Evolutionary conservation across 176 grass and related monocot genomes (phyloP).

Genomic region (Rhipidocladum racemiflorum): DNA sequence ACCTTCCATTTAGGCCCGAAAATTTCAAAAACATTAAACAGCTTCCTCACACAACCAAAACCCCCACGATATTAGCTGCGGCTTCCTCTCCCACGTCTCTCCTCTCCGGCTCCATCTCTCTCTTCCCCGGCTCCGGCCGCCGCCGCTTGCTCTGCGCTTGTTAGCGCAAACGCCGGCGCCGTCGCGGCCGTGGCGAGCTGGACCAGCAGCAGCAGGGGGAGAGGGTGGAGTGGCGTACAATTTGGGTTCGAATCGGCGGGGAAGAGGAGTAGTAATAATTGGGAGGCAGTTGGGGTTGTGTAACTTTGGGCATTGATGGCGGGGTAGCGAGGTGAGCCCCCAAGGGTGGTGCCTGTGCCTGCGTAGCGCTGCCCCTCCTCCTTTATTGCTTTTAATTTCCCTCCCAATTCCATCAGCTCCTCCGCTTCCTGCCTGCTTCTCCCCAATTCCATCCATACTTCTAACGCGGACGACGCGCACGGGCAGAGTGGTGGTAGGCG

Average conservation of each 20-base stretch:
- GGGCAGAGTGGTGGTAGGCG: not conserved
- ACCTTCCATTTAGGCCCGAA: slow-evolving; percentile 14
- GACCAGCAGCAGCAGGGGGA: not conserved
- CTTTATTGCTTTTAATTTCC: slow-evolving; percentile 55
- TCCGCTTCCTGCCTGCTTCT: not conserved
- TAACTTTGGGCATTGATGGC: slow-evolving; percentile 64
- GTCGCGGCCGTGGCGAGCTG: not conserved
- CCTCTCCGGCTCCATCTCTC: not conserved
- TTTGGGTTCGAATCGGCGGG: slow-evolving; percentile 34
- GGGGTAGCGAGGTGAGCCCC: slow-evolving; percentile 28
- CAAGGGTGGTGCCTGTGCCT: slow-evolving; percentile 28
- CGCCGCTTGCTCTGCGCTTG: not conserved
- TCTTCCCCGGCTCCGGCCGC: slow-evolving; percentile 46
- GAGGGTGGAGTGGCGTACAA: not conserved
- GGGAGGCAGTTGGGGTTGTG: slow-evolving; percentile 49
- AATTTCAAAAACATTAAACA: slow-evolving; percentile 41
- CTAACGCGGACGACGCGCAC: slow-evolving; percentile 19
- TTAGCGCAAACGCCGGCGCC: not conserved
- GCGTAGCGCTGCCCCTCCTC: slow-evolving; percentile 7
- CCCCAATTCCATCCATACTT: slow-evolving; percentile 29
- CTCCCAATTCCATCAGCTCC: slow-evolving; percentile 47
- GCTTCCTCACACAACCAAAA: slow-evolving; percentile 27
- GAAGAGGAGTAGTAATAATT: slow-evolving; percentile 27
- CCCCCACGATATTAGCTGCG: slow-evolving; percentile 13
- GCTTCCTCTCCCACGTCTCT: not conserved